Evolutionary conservation across 345 rosid species (phyloP).

Genomic region (Moricandia moricandioides): DNA sequence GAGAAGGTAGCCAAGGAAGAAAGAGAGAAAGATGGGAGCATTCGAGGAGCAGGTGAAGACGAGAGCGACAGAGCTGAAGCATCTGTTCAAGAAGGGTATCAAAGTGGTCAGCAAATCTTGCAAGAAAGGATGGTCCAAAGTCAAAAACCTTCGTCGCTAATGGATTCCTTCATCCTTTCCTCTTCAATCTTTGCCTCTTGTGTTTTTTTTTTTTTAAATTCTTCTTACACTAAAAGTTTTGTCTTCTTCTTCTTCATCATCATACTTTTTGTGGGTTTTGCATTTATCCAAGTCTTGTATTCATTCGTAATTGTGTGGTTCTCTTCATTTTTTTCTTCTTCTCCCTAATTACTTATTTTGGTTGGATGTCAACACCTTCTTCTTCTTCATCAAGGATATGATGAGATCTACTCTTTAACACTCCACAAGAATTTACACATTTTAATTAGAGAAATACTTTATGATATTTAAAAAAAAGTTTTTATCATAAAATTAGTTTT

Average conservation of each 20-base stretch:
- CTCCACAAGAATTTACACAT: neutral
- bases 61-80: conserved; percentile 66
- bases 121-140: conserved; percentile 90
- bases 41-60: conserved; percentile 81
- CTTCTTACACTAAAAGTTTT: neutral
- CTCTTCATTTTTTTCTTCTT: conserved; percentile 7
- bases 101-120: conserved; percentile 72
- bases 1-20: conserved; percentile 10
- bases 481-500: too few species aligned
- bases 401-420: neutral
- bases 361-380: neutral
- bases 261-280: neutral
- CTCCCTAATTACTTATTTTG: neutral
- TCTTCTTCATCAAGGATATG: neutral
- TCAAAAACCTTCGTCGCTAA: conserved; percentile 66
- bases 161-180: neutral
- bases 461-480: too few species aligned
- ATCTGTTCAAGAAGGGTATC: conserved; percentile 61
- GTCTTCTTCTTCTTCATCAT: neutral
- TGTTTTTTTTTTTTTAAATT: neutral
- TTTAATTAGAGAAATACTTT: too few species aligned
- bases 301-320: neutral
- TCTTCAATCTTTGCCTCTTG: neutral
- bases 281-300: neutral
- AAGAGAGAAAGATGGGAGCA: conserved; percentile 47